These are phyloP conservation scores for Paecilomyces variotii DNA, from an alignment of 2,329 filamentous ascomycete species.

Conservation along the genomic window DNA sequence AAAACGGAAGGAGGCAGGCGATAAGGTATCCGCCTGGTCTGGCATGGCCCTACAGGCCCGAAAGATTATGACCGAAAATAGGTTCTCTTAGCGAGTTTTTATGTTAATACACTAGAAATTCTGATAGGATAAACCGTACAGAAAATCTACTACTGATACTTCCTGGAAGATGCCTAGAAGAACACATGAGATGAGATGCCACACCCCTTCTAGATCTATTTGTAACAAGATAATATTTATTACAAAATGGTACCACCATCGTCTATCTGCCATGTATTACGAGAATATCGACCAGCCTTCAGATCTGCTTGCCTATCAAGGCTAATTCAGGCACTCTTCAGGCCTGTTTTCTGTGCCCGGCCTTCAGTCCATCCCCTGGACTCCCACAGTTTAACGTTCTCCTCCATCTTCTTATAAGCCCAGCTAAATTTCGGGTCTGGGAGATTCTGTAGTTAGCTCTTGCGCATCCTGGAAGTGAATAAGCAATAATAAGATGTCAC, in stretches of 20 bases:
- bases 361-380: neutral
- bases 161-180: too few species aligned
- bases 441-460: neutral
- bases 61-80: too few species aligned
- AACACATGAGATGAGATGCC: too few species aligned
- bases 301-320: neutral
- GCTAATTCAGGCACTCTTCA: neutral
- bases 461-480: neutral
- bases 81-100: too few species aligned
- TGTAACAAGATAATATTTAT: neutral
- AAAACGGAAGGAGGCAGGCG: too few species aligned
- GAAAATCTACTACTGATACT: too few species aligned
- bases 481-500: slow-evolving; percentile 1
- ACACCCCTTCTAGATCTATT: neutral
- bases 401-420: slow-evolving; percentile 44
- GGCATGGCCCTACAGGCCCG: too few species aligned
- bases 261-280: neutral
- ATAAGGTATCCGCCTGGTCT: too few species aligned
- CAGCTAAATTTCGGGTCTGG: slow-evolving; percentile 34
- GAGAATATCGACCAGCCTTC: neutral
- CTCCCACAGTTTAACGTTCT: slow-evolving; percentile 37
- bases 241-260: neutral
- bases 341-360: neutral
- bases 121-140: too few species aligned
- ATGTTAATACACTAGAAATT: too few species aligned